Evolutionary conservation across 371 early-diverging fungal genomes (phyloP), one percentile per base, ranked within the genome.

Genomic region (Lichtheimia ramosa): DNA sequence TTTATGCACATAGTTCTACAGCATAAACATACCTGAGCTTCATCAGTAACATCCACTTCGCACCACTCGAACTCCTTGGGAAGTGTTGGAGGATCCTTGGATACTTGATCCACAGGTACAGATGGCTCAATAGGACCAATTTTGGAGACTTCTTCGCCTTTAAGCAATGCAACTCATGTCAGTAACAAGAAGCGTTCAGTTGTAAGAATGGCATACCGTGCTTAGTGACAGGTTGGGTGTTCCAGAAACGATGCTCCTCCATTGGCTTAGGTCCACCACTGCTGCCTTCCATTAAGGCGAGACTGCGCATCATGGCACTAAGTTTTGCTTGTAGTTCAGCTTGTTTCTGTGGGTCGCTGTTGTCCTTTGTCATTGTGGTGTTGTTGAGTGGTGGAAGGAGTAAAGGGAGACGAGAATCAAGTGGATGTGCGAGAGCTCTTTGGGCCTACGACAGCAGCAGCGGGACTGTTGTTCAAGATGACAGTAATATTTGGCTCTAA

Each of bases 221-320:
- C 57, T 88, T 79, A 42, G 91, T 89, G 15, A 98, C 98, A 16
- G 98, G 98, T 67, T 98, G 98, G 8, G 98, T 97, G 61, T 79
- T 89, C 98, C 98, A 98, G 64, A 98, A 98, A 74, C 92, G 87
- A 81, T 96, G 94, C 15, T 82, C 81, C 2, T 71, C 77, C 65
- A 79, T 77, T 18, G 81, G 74, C 60, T 83, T 85, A 15, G 58
- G 62, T 12, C 63, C 66, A 20, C 56, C 53, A 43, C 61, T 39
- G 49, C 63, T 54, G 10, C 34, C 34, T 56, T 77, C 77, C 63
- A 71, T 57, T 13, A 75, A 51, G 4, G 77, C 68, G 51, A 80
- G 64, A 28, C 59, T 70, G 40, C 68, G 69, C 66, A 79, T 70
- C 75, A 79, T 68, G 43, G 59, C 61, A 43, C 62, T 62, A 23